Evolutionary conservation across 768 basidiomycete genomes (phyloP).

Genomic region (Pleurotus ostreatus): DNA sequence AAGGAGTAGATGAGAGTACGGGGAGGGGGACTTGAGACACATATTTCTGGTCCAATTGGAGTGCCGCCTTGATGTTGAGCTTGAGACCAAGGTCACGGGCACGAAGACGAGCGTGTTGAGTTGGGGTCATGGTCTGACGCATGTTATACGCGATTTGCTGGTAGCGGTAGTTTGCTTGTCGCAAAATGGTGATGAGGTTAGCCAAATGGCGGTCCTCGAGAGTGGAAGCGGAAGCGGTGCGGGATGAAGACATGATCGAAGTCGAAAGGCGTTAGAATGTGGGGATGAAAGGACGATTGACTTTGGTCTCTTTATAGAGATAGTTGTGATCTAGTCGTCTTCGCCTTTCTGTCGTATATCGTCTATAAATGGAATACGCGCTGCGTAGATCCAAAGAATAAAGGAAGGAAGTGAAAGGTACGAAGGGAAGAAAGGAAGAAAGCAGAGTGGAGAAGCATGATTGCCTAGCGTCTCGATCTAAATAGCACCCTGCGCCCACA

Average conservation of each 20-base stretch:
- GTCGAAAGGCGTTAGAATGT: not conserved
- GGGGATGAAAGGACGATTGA: not conserved
- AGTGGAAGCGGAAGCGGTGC: not conserved
- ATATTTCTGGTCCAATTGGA: constrained; percentile 29
- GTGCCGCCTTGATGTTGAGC: constrained; percentile 39
- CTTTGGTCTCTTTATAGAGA: not conserved
- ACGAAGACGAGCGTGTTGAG: constrained; percentile 44
- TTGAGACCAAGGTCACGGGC: constrained; percentile 40
- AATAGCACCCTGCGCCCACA: constrained; percentile 2
- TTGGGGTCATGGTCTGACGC: constrained; percentile 30
- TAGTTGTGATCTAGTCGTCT: not conserved
- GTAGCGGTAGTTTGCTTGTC: constrained; percentile 39
- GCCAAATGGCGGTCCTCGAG: constrained; percentile 24
- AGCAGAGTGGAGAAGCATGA: not conserved
- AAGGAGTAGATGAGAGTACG: constrained; percentile 19
- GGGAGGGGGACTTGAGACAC: constrained; percentile 39
- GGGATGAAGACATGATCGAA: not conserved
- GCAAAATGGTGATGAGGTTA: constrained; percentile 38
- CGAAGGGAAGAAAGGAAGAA: constrained; percentile 2
- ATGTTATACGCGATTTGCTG: constrained; percentile 29
- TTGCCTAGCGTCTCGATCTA: not conserved
- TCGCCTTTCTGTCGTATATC: not conserved
- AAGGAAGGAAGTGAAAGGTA: not conserved
- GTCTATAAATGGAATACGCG: not conserved
- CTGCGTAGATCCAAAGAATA: not conserved